Conservation (phyloP, 208 protist species). For the Acanthamoeba triangularis region DNA sequence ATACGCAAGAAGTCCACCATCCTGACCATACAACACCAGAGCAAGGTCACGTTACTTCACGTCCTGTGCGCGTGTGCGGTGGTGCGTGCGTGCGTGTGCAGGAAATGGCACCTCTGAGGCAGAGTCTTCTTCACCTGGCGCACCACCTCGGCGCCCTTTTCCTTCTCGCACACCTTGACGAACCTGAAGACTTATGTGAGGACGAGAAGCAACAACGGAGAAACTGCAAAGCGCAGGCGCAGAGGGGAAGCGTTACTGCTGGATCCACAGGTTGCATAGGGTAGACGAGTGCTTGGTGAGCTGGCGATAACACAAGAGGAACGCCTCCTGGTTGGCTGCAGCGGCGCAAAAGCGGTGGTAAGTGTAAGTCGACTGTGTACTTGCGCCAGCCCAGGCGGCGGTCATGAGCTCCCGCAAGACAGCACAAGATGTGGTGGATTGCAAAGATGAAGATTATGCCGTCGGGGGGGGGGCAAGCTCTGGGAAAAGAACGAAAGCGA, state of each 20-base stretch:
- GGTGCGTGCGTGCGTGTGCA: neutral
- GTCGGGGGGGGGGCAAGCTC: too few species aligned
- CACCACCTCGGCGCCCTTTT: constrained; percentile 34
- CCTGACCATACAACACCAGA: neutral
- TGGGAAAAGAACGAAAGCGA: too few species aligned
- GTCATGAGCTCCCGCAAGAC: too few species aligned
- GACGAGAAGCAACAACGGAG: neutral
- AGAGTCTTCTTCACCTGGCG: constrained; percentile 58
- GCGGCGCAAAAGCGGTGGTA: too few species aligned
- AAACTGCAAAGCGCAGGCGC: neutral
- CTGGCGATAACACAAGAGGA: constrained; percentile 12
- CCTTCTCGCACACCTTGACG: constrained; percentile 32
- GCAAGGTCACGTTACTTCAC: neutral
- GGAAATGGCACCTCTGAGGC: constrained; percentile 3
- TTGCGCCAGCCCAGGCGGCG: too few species aligned
- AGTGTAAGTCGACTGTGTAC: too few species aligned
- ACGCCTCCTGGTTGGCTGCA: constrained; percentile 35
- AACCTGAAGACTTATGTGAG: neutral
- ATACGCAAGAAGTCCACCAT: constrained; percentile 56
- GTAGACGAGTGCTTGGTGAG: constrained; percentile 35
- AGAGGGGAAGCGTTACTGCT: neutral
- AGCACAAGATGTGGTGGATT: too few species aligned
- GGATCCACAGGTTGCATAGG: constrained; percentile 35
- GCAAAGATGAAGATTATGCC: too few species aligned
- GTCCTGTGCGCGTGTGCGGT: too few species aligned